Evolutionary conservation across 2,329 filamentous ascomycete species (phyloP).

Genomic region (Rhexocercosporidium sp.): DNA sequence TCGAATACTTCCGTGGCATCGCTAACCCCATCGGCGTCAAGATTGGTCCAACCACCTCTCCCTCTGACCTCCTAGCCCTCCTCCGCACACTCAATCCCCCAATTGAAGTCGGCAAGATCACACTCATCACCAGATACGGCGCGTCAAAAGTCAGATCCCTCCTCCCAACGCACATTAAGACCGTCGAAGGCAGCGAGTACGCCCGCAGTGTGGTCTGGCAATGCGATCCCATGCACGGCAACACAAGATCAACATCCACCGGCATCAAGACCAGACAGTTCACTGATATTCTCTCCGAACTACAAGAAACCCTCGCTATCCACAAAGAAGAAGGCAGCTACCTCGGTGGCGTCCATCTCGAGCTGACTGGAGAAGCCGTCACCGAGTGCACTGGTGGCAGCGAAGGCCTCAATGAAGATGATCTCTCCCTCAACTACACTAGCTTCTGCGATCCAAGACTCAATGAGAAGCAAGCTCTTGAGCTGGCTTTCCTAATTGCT

Average conservation of each 20-base stretch:
- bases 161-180: conserved; percentile 84
- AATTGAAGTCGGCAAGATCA: conserved; percentile 88
- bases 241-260: conserved; percentile 68
- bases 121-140: conserved; percentile 94
- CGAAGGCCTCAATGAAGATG: conserved; percentile 84
- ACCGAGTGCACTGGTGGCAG: conserved; percentile 95
- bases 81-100: conserved; percentile 85
- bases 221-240: conserved; percentile 98
- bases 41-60: conserved; percentile 84
- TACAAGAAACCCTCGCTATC: conserved; percentile 81
- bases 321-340: conserved; percentile 85
- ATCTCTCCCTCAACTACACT: conserved; percentile 88
- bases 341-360: conserved; percentile 91
- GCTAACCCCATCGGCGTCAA: conserved; percentile 97
- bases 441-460: conserved; percentile 94
- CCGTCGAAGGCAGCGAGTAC: conserved; percentile 80
- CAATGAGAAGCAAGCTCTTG: conserved; percentile 97
- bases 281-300: conserved; percentile 85
- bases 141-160: conserved; percentile 75
- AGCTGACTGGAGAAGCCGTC: conserved; percentile 93
- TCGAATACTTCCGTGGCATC: conserved; percentile 97
- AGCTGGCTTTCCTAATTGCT: conserved; percentile 91
- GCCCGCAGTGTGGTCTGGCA: conserved; percentile 82
- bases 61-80: conserved; percentile 75
- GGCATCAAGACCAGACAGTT: conserved; percentile 95